These are phyloP conservation scores for Ceratobasidium sp. DNA, from an alignment of 1,284 basidiomycete genomes.

Conservation along the genomic window DNA sequence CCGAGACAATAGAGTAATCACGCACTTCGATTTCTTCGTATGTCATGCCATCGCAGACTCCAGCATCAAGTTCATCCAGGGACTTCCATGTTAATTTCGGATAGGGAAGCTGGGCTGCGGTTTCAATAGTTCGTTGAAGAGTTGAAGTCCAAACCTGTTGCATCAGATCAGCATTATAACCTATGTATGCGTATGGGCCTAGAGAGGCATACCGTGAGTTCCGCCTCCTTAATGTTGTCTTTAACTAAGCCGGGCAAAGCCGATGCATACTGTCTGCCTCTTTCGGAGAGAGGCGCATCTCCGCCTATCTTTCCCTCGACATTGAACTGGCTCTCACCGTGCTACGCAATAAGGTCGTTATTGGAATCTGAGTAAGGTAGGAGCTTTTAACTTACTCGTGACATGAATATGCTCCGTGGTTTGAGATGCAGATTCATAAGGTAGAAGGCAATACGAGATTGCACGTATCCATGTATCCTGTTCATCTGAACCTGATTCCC, in stretches of 20 bases:
- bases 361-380: neutral
- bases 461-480: conserved; percentile 89
- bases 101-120: conserved; percentile 82
- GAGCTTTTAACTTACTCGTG: conserved; percentile 68
- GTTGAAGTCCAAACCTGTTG: conserved; percentile 94
- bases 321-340: conserved; percentile 98
- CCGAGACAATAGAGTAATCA: neutral
- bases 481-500: conserved; percentile 83
- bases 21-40: conserved; percentile 96
- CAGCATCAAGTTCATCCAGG: conserved; percentile 96
- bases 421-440: conserved; percentile 98
- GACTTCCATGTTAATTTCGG: conserved; percentile 98
- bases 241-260: conserved; percentile 88
- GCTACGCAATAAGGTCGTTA: conserved; percentile 59
- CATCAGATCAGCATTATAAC: neutral
- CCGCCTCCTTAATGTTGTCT: conserved; percentile 89
- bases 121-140: conserved; percentile 90
- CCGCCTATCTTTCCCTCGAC: conserved; percentile 97
- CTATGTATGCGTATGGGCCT: neutral
- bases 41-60: conserved; percentile 99
- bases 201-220: conserved; percentile 72
- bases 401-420: conserved; percentile 95
- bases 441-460: conserved; percentile 97
- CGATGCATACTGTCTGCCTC: conserved; percentile 84
- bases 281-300: conserved; percentile 85